Percentiles rank a stretch among this genome's conserved stretches.
These are phyloP conservation scores for Vitellaria paradoxa DNA, from an alignment of 179 eudicot genomes.

Conservation along the genomic window DNA sequence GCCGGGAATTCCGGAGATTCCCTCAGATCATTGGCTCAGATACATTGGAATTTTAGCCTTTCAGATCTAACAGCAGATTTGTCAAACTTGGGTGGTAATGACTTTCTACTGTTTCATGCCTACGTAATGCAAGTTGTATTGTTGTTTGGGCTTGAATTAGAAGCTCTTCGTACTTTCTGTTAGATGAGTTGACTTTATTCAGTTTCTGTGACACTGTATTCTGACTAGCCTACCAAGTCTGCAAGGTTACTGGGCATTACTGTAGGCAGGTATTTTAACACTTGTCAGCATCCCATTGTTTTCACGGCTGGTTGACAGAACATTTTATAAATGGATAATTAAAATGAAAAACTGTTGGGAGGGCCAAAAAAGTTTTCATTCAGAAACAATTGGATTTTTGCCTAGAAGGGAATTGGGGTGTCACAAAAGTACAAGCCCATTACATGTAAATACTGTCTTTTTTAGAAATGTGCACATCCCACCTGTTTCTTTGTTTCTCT, in stretches of 20 bases:
- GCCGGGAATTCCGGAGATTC: conserved; percentile 71
- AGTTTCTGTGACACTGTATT: neutral
- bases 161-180: neutral
- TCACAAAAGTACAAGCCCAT: neutral
- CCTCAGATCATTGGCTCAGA: conserved; percentile 79
- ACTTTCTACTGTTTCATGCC: neutral
- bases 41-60: conserved; percentile 96
- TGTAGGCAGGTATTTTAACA: neutral
- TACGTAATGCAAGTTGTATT: neutral
- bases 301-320: neutral
- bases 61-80: conserved; percentile 96
- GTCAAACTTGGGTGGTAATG: conserved; percentile 87
- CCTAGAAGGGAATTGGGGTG: neutral
- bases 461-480: neutral
- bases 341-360: neutral
- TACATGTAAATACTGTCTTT: neutral
- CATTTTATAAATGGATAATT: neutral
- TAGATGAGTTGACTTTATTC: neutral
- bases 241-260: neutral
- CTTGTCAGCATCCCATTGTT: neutral
- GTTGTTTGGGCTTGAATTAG: neutral
- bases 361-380: neutral
- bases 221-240: neutral
- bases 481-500: conserved; percentile 3
- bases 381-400: neutral